Base-by-base conservation (phyloP, 176 grass and related monocot species). In the Ensete ventricosum region DNA sequence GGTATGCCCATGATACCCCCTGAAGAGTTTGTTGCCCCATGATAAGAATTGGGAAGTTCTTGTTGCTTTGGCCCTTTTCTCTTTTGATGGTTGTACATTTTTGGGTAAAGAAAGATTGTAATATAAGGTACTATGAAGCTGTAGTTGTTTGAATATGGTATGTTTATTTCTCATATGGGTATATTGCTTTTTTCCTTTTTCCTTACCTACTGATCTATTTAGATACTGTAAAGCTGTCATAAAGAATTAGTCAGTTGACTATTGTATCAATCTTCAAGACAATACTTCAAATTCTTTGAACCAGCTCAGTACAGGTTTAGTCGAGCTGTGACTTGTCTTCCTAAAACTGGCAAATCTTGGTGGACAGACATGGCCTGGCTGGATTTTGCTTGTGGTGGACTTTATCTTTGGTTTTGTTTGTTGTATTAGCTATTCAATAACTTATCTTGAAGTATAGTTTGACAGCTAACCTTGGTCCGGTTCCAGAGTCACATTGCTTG, bases 21-120 rank as follows among this genome's bases (percentile, higher is more conserved):
- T 34, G 85, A 85, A 82, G 91, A 91, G 84, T 72, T 99, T 57
- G 82, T 78, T 80, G 85, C 80, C 76, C 91, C 81, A 80, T 99
- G 49, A 76, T 52, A 27, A 57, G 17, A 66, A 78, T 71, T 60
- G 58, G 25, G 50, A 54, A 74, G 76, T 79, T 67, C 19, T 74
- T 73, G 81, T 16, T 67, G 5, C 16, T 67, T 26, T 67, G 21
- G 16, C 64, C 26, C 16, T 34, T 67, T 34, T 29, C 14, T 43
- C 14, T 16, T 43, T 34, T 43, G 64, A 27, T 26, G 24, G n/a
- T 16, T 67, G 29, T 67, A 67, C n/a, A 67, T 26, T 67, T 43
- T 67, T 43, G 26, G 64, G 13, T 67, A 14, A 67, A 43, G 34
- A 43, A 43, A 43, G 34, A 43, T 43, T 43, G 34, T 43, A 43